Conservation (phyloP, 1,284 basidiomycete species). For the Pisolithus thermaeus region DNA sequence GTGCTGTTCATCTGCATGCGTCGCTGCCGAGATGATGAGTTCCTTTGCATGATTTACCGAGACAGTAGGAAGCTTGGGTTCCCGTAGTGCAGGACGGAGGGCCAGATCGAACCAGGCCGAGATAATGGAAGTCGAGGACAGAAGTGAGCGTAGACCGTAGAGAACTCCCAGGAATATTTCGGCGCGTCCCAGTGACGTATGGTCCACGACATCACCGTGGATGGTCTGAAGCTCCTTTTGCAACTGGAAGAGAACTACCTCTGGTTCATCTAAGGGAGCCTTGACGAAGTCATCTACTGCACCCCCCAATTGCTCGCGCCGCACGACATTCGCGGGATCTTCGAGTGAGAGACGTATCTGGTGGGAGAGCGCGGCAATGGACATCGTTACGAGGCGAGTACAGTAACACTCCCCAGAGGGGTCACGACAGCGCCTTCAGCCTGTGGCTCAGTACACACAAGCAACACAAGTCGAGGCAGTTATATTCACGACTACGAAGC, state of each 20-base stretch:
- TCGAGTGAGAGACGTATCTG: constrained; percentile 54
- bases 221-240: constrained; percentile 65
- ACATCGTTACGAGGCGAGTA: constrained; percentile 22
- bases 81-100: constrained; percentile 67
- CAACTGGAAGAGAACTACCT: constrained; percentile 41
- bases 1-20: constrained; percentile 40
- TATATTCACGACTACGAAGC: no score
- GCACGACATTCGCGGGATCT: constrained; percentile 32
- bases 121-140: constrained; percentile 61
- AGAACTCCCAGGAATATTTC: constrained; percentile 64
- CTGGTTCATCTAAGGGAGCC: constrained; percentile 42
- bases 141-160: constrained; percentile 52
- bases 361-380: constrained; percentile 38
- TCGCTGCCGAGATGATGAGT: constrained; percentile 57
- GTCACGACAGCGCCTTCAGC: no score
- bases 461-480: no score
- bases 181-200: constrained; percentile 51
- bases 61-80: constrained; percentile 55
- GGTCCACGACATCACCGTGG: constrained; percentile 57
- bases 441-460: no score
- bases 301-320: constrained; percentile 41
- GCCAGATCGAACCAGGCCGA: constrained; percentile 75
- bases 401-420: no score
- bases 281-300: constrained; percentile 50
- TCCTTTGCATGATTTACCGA: constrained; percentile 65